Percentiles rank a stretch among this genome's conserved stretches.
Conservation (phyloP, 257 asterid species). For the Capsicum pubescens region DNA sequence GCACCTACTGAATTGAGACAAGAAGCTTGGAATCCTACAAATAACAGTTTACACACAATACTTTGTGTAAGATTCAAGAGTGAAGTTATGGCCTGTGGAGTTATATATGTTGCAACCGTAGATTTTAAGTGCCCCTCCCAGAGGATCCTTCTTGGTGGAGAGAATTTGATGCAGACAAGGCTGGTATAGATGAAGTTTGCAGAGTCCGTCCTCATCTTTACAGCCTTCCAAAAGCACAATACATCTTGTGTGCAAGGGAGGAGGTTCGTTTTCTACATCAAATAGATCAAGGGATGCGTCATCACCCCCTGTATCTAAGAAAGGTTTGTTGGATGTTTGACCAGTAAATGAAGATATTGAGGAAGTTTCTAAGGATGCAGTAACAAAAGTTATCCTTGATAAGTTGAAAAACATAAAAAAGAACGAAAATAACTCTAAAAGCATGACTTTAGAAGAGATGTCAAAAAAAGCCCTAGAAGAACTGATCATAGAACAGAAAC, state of each 20-base stretch:
- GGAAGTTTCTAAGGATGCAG: constrained; percentile 63
- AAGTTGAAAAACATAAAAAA: constrained; percentile 65
- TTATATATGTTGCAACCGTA: constrained; percentile 96
- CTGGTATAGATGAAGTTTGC: constrained; percentile 94
- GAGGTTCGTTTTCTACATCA: constrained; percentile 80
- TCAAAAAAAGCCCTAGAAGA: constrained; percentile 56
- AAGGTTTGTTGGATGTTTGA: constrained; percentile 47
- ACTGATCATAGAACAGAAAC: constrained; percentile 62
- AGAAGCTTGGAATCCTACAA: constrained; percentile 99
- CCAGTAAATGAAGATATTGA: constrained; percentile 51
- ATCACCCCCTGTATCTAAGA: constrained; percentile 62
- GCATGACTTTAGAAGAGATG: constrained; percentile 45
- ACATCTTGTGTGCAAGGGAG: constrained; percentile 84
- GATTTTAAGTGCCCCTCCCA: constrained; percentile 85
- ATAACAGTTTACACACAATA: constrained; percentile 97
- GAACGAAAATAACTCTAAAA: constrained; percentile 61
- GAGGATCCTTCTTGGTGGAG: constrained; percentile 99
- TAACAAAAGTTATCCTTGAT: constrained; percentile 54
- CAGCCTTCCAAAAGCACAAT: constrained; percentile 85
- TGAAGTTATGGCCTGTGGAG: constrained; percentile 99
- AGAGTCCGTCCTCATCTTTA: constrained; percentile 84
- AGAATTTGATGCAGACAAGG: constrained; percentile 93
- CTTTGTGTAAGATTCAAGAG: constrained; percentile 96
- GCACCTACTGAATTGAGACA: constrained; percentile 81
- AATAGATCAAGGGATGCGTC: constrained; percentile 63